These are phyloP conservation scores for Globisporangium cederbergense DNA, from an alignment of 352 stramenopile species.

Conservation along the genomic window DNA sequence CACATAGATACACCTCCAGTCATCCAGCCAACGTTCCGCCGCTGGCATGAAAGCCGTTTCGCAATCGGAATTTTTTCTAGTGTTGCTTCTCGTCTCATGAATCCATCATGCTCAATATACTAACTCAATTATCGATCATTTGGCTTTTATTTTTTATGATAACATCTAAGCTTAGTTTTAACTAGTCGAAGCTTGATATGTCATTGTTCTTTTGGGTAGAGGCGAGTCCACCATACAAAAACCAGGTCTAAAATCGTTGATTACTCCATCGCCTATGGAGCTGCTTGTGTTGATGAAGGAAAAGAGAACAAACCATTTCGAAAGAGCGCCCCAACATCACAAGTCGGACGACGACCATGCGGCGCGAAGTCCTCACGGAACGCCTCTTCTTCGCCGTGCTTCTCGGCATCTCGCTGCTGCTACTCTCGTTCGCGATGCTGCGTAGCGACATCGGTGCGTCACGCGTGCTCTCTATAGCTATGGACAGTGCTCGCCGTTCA, in stretches of 20 bases:
- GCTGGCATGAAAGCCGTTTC: constrained; percentile 4
- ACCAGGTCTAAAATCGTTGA: background rate
- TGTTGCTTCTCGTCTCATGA: background rate
- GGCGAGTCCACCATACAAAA: background rate
- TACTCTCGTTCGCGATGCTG: constrained; percentile 62
- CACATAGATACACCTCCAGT: too few species aligned
- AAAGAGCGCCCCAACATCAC: background rate
- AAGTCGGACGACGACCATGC: constrained; percentile 11
- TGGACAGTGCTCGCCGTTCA: background rate
- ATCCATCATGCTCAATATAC: background rate
- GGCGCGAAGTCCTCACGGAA: constrained; percentile 37
- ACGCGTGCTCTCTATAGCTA: background rate
- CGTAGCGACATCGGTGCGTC: constrained; percentile 35
- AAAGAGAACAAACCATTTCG: background rate
- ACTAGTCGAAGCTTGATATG: background rate
- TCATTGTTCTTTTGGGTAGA: background rate
- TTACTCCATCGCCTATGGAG: background rate
- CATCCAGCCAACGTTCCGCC: too few species aligned
- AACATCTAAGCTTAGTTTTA: background rate
- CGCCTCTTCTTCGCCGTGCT: constrained; percentile 54
- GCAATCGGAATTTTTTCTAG: background rate
- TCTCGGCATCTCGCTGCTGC: constrained; percentile 43
- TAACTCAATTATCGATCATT: background rate
- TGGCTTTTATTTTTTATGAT: background rate
- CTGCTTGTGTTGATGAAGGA: background rate